Evolutionary conservation across 73 alveolate genomes (phyloP), one percentile per base, ranked within the genome.

Genomic region (Loxodes magnus): DNA sequence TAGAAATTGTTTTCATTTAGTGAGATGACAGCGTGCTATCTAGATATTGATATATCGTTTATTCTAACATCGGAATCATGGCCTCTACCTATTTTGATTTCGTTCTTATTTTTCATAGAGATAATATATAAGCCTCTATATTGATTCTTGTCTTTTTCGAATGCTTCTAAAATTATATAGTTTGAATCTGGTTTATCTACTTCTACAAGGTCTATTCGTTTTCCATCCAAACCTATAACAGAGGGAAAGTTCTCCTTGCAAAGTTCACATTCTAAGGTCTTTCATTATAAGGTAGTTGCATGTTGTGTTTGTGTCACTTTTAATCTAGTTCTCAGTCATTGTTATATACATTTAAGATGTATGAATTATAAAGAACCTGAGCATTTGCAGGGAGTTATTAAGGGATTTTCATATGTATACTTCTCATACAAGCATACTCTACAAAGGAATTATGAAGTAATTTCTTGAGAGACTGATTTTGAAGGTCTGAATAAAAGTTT

Each of bases 301-400:
- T 17, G 22, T 22, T 23, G 17, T n/a, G 39, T 17, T 1, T 16
- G 15, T 2, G 15, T 46, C 2, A 37, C 20, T 3, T 65, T 73
- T 46, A 54, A 26, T 48, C 74, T 79, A 5, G 89, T 85, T 28
- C 64, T 76, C 10, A 88, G 83, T 95, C 97, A 88, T 38, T 68
- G 82, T 57, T 88, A 62, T 48, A 88, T 51, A 52, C 97, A 88
- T 37, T 71, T 43, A 25, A 84, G 53, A 51, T 88, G 97, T n/a
- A 88, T 84, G 51, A 50, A 53, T 39, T 71, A 71, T 80, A 88
- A 68, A 16, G 95, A 73, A 9, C 97, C 97, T 0, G 87, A 63
- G 56, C 97, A 88, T 28, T 71, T 61, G 66, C 97, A 88, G n/a
- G 97, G 97, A 31, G 88, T 74, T 56, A 88, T 77, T 30, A 82